Conservation (phyloP, 1,284 basidiomycete genomes). For the Cutaneotrichosporon cavernicola region DNA sequence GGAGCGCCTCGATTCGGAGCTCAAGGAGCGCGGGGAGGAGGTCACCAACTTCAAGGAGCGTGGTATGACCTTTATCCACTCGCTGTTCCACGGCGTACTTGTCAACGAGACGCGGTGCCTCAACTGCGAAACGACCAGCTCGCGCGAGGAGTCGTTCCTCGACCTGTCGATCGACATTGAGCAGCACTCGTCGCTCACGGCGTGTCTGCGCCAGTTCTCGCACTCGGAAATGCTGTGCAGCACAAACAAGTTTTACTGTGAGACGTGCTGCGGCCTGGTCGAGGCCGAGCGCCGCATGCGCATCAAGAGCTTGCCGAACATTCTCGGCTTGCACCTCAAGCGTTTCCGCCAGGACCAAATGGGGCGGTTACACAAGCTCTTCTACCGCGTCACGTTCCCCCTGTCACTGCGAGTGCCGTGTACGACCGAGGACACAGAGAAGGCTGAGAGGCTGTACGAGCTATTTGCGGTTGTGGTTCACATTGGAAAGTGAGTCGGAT, state of each 20-base stretch:
- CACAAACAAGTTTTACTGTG: constrained; percentile 98
- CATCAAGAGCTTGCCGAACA: constrained; percentile 90
- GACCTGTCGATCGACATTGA: constrained; percentile 98
- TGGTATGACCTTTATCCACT: constrained; percentile 78
- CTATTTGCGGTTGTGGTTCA: constrained; percentile 96
- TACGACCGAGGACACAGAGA: constrained; percentile 86
- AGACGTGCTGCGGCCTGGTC: constrained; percentile 91
- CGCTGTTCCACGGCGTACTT: constrained; percentile 85
- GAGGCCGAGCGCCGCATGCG: constrained; percentile 99
- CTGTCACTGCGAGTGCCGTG: constrained; percentile 92
- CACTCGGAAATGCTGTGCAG: constrained; percentile 97
- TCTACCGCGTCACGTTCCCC: constrained; percentile 95
- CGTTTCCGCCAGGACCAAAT: constrained; percentile 94
- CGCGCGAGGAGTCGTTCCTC: constrained; percentile 91
- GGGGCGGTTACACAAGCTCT: constrained; percentile 85
- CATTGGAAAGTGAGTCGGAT: constrained; percentile 78
- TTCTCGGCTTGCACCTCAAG: constrained; percentile 92
- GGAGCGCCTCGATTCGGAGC: constrained; percentile 61
- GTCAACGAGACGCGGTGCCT: constrained; percentile 97
- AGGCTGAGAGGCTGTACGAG: constrained; percentile 83
- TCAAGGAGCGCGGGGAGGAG: constrained; percentile 33
- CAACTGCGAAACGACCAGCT: constrained; percentile 97
- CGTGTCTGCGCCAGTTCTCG: constrained; percentile 92
- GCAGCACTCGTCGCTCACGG: constrained; percentile 91
- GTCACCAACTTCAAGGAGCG: constrained; percentile 35